Base-by-base conservation (phyloP, 306 rosid species). In the Trifolium subterraneum region DNA sequence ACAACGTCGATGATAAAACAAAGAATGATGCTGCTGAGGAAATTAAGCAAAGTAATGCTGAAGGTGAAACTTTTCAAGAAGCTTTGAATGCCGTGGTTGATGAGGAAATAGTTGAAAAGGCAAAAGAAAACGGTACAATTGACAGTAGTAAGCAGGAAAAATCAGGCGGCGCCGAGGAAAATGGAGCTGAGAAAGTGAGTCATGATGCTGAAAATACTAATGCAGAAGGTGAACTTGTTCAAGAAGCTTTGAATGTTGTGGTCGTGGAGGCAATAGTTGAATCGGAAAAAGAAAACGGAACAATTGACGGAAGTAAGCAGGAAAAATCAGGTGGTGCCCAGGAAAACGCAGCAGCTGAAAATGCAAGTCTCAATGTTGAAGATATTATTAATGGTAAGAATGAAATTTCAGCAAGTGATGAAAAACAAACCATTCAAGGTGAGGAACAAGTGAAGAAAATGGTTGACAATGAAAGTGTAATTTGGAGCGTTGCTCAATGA, bases 401-500 rank as follows among this genome's bases (percentile, higher is more conserved):
- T 44, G 89, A 72, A 64, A 63, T 72, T 36, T 50, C 74, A 47
- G 71, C 71, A 78, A 79, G 56, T 33, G 82, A 68, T 74, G 89
- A 72, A 27, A 82, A 80, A 41, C 54, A 31, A 54, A 66, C 55
- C 36, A 63, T 55, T 74, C 79, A 79, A 60, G 77, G 72, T 15
- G 88, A 84, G 47, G 86, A 84, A 65, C 76, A 80, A 65, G 51
- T 77, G 54, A 56, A 78, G 61, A 74, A 78, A 74, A 72, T 71
- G 58, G 93, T 76, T 29, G 92, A 84, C 79, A 87, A 83, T 20
- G 88, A 87, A n/a, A 82, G 81, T 64, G 85, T 82, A 73, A 65
- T 85, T 67, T 65, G 84, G 77, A 81, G 80, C 73, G 59, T 70
- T 63, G 80, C 80, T 47, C 74, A 64, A 64, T 71, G 86, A 81